phyloP scores from a whole-genome alignment of 2,329 filamentous ascomycete genomes.

The Plenodomus lindquistii region DNA sequence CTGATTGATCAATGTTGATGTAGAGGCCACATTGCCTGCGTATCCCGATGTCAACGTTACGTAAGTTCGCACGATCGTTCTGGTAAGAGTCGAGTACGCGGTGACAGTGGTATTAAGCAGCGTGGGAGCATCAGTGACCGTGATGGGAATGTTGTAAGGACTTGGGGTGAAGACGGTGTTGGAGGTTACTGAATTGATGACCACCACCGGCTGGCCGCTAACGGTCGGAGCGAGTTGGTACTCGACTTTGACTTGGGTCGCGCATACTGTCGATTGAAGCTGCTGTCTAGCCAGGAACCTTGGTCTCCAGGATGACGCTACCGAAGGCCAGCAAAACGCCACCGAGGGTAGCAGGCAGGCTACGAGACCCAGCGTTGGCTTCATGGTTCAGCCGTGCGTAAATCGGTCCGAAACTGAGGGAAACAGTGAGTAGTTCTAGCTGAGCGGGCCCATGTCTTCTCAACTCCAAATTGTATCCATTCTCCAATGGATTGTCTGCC shows the following conservation, averaged over 20 bases:
- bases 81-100: constrained; percentile 1
- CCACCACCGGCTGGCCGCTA: background rate
- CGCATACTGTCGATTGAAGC: background rate
- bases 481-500: no score
- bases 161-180: constrained; percentile 1
- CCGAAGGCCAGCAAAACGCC: background rate
- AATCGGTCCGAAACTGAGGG: background rate
- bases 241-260: constrained; percentile 1
- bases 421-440: background rate
- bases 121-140: constrained; percentile 2
- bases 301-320: constrained; percentile 1
- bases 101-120: constrained; percentile 3
- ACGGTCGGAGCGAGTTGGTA: constrained; percentile 1
- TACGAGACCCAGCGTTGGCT: background rate
- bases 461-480: background rate
- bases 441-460: background rate
- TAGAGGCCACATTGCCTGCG: background rate
- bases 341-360: background rate
- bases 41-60: background rate
- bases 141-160: constrained; percentile 4
- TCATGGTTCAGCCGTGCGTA: background rate
- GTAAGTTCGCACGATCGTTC: background rate
- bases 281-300: constrained; percentile 1
- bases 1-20: background rate
- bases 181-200: constrained; percentile 1